Evolutionary conservation across 75 land plant genomes (phyloP), one percentile per base, ranked within the genome.

Genomic region (Ceratopteris richardii): DNA sequence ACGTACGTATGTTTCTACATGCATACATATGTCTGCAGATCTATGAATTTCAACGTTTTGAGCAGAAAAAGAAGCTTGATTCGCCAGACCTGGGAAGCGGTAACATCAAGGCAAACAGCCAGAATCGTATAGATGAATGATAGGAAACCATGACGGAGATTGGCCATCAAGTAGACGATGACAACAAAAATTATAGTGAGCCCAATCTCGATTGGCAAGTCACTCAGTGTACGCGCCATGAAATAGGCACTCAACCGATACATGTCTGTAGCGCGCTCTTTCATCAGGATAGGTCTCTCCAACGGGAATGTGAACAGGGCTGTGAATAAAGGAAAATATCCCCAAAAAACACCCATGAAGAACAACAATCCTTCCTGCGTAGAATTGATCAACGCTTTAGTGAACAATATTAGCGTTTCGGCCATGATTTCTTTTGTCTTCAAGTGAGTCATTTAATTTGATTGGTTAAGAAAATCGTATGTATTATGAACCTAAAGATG

Each of bases 261-360:
- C 97, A 91, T 87, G 37, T 82, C 88, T 0, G 97, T 84, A 1
- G 88, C 78, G 0, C 88, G 58, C 51, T 91, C 97, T 58, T 87
- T 91, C 23, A 67, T 27, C 47, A 91, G 62, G 67, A 91, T 82
- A 14, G 83, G 77, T 0, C 88, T 80, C 24, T 91, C 97, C 60
- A 81, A 80, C 1, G 97, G 97, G 66, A 91, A 91, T 5, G 92
- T 85, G 57, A 86, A 87, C 16, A 82, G 77, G 1, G 97, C 73
- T 9, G 74, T 61, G 68, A 84, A 82, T 29, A 89, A 74, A 9
- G 97, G 93, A 63, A 82, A 78, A 48, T 83, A 86, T 9, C 92
- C 97, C 97, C 97, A 91, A 51, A 86, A 91, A 27, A 84, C 82
- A 21, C 88, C 57, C 43, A 84, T 64, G 70, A 87, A 91, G 66